Conservation (phyloP, 805 yeast species). For the Metschnikowia hibisci region DNA sequence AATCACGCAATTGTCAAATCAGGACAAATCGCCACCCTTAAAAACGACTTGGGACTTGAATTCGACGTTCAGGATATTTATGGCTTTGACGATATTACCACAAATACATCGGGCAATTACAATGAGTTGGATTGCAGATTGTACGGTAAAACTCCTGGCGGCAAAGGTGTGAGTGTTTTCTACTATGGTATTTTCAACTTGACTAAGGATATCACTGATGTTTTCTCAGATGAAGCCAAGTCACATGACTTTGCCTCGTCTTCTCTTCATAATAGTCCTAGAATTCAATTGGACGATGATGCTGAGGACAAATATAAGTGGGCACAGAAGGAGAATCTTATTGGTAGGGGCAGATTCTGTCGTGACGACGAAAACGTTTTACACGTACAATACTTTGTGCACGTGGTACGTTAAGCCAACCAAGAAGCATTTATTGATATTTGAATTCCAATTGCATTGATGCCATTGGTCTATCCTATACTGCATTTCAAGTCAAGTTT, state of each 20-base stretch:
- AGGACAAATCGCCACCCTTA: conserved; percentile 30
- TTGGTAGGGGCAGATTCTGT: conserved; percentile 59
- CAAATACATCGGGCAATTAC: conserved; percentile 23
- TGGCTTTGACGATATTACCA: conserved; percentile 50
- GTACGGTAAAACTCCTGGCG: conserved; percentile 43
- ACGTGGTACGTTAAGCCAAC: conserved; percentile 23
- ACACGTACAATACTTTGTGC: conserved; percentile 46
- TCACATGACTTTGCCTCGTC: conserved; percentile 41
- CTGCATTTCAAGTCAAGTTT: too few relatives aligned
- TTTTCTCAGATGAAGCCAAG: conserved; percentile 29
- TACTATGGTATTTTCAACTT: conserved; percentile 49
- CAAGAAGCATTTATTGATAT: too few relatives aligned
- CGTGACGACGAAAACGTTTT: conserved; percentile 43
- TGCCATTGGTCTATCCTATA: too few relatives aligned
- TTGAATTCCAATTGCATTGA: too few relatives aligned
- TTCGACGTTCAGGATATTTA: conserved; percentile 24
- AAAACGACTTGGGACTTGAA: conserved; percentile 30
- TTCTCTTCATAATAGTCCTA: conserved; percentile 48
- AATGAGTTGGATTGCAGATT: conserved; percentile 47
- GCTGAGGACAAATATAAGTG: conserved; percentile 46
- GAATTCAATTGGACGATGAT: conserved; percentile 38
- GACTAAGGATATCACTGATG: conserved; percentile 32
- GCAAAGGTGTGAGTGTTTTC: conserved; percentile 38
- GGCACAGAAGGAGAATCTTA: conserved; percentile 45
- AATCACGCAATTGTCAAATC: conserved; percentile 21